Conservation (phyloP, 2,329 filamentous ascomycete genomes). For the Magnaporthiopsis rhizophila region DNA sequence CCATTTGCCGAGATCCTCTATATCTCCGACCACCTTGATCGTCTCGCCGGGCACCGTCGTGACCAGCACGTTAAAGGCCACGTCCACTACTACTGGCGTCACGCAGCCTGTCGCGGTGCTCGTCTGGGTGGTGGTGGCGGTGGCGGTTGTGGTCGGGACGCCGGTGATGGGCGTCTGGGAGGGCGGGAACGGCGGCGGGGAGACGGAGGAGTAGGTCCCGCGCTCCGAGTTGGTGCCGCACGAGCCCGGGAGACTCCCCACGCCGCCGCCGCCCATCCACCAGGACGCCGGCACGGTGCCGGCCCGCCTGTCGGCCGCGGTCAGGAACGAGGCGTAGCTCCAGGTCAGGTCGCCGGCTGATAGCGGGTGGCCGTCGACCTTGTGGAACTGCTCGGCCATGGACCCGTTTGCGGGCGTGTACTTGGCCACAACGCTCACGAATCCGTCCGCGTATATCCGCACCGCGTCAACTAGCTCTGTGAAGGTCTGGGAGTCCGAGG, state of each 20-base stretch:
- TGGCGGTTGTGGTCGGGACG: constrained; percentile 14
- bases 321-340: constrained; percentile 66
- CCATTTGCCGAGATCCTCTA: constrained; percentile 55
- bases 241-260: constrained; percentile 32
- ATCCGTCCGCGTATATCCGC: constrained; percentile 51
- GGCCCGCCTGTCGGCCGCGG: constrained; percentile 48
- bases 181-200: constrained; percentile 39
- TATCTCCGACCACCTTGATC: constrained; percentile 57
- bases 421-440: constrained; percentile 51
- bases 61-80: constrained; percentile 55
- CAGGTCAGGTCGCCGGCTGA: constrained; percentile 64
- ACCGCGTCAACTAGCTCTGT: constrained; percentile 48
- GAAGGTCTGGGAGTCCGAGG: constrained; percentile 38
- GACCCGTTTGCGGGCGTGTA: constrained; percentile 58
- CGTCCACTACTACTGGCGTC: constrained; percentile 16
- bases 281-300: constrained; percentile 49
- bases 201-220: constrained; percentile 44
- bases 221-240: constrained; percentile 39
- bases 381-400: constrained; percentile 59
- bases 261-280: constrained; percentile 33
- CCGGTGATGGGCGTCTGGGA: constrained; percentile 35
- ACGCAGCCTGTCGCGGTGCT: constrained; percentile 9
- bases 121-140: constrained; percentile 18
- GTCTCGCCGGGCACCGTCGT: constrained; percentile 53
- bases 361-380: constrained; percentile 41